Base-by-base conservation (phyloP, 2,329 filamentous ascomycete species). In the Neocatenulostroma microsporum region DNA sequence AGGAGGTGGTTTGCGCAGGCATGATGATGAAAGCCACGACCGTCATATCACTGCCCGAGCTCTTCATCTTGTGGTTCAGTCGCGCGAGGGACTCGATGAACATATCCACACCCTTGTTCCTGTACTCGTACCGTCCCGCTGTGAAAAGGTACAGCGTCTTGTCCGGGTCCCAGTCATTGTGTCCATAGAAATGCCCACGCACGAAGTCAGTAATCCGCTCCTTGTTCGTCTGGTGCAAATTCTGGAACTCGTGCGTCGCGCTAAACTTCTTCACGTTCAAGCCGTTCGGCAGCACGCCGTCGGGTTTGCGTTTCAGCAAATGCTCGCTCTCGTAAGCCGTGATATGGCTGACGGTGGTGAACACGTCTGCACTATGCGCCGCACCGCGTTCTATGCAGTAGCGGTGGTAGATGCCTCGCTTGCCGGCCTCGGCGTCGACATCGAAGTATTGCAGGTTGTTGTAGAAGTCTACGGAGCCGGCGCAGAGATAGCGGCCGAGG, bases 81-180 rank as follows among this genome's bases (percentile, higher is more conserved):
- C 91, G 84, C 19, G 91, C 91, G 45, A 98, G 69, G 3, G 88
- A 91, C 65, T 98, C 91, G 50, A 98, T 94, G 63, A 96, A 98
- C 91, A 98, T 96, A 63, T 98, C 91, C 8, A 95, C 89, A 56
- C 91, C 91, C 67, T 98, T 98, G 60, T 98, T 98, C 47, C 91
- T 74, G 73, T 89, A 98, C 63, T 98, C 91, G 57, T 98, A 98
- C 45, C 91, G 83, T 42, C 91, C 91, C 5, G 91, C 84, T 3
- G 88, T 98, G 70, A 98, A 98, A 66, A 96, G 82, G 66, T 95
- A 98, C 23, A 98, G 75, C 0, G 91, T 98, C 63, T 96, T 94
- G 42, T 96, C 88, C 11, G 87, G 80, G 44, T 95, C 86, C 50
- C 96, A 96, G 58, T 98, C 88, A 60, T 94, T 93, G 66, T 96